Evolutionary conservation across 148 eudicot genomes (phyloP), one percentile per base, ranked within the genome.

Genomic region (Selenicereus undatus): DNA sequence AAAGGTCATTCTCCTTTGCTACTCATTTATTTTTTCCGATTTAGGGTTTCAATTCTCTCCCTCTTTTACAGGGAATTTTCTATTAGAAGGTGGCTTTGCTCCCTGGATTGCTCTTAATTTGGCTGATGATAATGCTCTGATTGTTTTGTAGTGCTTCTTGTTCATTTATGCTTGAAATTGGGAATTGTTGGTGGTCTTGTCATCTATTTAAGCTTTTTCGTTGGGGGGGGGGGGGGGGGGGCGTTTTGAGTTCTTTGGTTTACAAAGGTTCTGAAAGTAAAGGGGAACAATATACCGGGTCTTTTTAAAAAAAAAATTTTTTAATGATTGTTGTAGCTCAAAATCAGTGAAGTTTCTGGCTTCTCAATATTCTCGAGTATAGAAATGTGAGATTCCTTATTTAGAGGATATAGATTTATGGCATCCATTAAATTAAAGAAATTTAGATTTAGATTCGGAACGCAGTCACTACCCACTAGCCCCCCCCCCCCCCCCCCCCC

Each of bases 1-100:
- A 78, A 94, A 94, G 94, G 97, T 90, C 73, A 11, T 26, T 9
- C 8, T 32, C 5, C 20, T 64, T 12, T 42, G 69, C 43, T 1
- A 4, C 68, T 48, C 50, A 10, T 18, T 42, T 42, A 51, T 36
- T 27, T 11, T 14, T 11, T 8, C 27, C 24, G 26, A 26, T 65
- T 42, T 56, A 35, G 11, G 22, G 10, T 64, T 36, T 66, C 18
- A 20, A 21, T 45, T 32, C 36, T 68, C 43, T 45, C 1, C 11
- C 22, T 74, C 18, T 39, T 39, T 39, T 39, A 14, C 8, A 0
- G 52, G 52, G 14, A 10, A 10, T 48, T 12, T 48, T 48, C 2
- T 48, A 48, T 48, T 48, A 48, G 13, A 48, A 48, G 74, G 7
- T 26, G 45, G 8, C 18, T 11, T 35, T 69, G 30, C 35, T 48